Percentiles rank a stretch among this genome's conserved stretches.
These are phyloP conservation scores for Camelina sativa DNA, from an alignment of 345 rosid genomes.

Conservation along the genomic window DNA sequence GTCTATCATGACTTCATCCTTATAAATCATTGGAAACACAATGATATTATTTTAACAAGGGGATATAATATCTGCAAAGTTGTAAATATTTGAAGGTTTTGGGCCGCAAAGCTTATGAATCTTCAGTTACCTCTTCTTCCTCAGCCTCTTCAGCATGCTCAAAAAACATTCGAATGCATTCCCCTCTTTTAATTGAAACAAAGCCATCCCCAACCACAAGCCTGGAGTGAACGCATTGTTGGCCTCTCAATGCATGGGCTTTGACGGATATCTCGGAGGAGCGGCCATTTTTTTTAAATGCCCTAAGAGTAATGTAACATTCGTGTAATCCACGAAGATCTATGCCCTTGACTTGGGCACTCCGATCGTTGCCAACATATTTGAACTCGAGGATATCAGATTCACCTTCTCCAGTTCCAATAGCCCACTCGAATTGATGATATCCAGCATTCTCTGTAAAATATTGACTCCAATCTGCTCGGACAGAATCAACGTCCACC, in stretches of 20 bases:
- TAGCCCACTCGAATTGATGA: conserved; percentile 95
- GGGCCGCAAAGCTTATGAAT: conserved; percentile 26
- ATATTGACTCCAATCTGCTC: conserved; percentile 82
- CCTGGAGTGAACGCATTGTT: conserved; percentile 87
- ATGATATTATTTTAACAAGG: conserved; percentile 13
- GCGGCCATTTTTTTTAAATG: conserved; percentile 83
- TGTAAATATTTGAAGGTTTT: background rate
- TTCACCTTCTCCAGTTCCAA: conserved; percentile 90
- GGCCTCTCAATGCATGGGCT: conserved; percentile 87
- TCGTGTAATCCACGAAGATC: conserved; percentile 64
- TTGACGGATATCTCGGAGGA: conserved; percentile 80
- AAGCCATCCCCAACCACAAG: conserved; percentile 94
- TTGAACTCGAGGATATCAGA: conserved; percentile 85
- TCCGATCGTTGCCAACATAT: conserved; percentile 72
- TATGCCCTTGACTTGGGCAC: conserved; percentile 69
- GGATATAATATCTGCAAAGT: conserved; percentile 13
- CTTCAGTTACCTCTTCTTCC: conserved; percentile 88
- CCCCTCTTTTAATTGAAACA: conserved; percentile 81
- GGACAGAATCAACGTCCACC: conserved; percentile 78
- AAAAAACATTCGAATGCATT: conserved; percentile 79
- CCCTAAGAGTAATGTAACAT: conserved; percentile 86
- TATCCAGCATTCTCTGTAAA: conserved; percentile 79
- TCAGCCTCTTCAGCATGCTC: conserved; percentile 97
- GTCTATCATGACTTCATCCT: conserved; percentile 97
- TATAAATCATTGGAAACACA: conserved; percentile 35